These are phyloP conservation scores for Kwoniella europaea DNA, from an alignment of 768 basidiomycete species.

Conservation along the genomic window DNA sequence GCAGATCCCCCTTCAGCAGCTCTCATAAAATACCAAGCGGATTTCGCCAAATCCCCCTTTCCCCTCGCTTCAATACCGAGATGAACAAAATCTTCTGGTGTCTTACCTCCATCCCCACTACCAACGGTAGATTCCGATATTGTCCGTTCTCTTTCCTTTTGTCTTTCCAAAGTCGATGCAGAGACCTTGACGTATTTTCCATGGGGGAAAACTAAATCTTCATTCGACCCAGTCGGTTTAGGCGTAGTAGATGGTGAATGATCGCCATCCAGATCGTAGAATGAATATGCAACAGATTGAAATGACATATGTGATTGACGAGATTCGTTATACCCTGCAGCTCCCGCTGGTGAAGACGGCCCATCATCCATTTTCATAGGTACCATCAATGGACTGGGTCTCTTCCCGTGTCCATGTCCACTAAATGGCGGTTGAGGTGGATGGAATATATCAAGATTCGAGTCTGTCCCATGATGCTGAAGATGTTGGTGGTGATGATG, in stretches of 20 bases:
- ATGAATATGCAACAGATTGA: slow-evolving; percentile 46
- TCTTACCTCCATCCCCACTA: slow-evolving; percentile 8
- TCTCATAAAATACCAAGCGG: slow-evolving; percentile 54
- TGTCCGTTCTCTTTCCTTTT: slow-evolving; percentile 22
- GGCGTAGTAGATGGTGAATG: slow-evolving; percentile 28
- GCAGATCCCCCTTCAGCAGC: slow-evolving; percentile 54
- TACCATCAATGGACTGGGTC: slow-evolving; percentile 29
- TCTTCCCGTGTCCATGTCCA: background rate
- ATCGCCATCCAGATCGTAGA: slow-evolving; percentile 48
- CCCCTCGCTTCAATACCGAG: slow-evolving; percentile 50
- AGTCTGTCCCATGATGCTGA: background rate
- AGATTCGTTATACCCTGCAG: background rate
- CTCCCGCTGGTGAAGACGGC: background rate
- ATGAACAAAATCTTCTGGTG: slow-evolving; percentile 47
- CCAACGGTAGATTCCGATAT: slow-evolving; percentile 19
- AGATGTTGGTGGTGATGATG: background rate
- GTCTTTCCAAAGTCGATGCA: slow-evolving; percentile 27
- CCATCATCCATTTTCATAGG: slow-evolving; percentile 33
- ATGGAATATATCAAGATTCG: background rate
- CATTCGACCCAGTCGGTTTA: slow-evolving; percentile 13
- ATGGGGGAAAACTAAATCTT: slow-evolving; percentile 38
- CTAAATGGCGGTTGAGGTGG: slow-evolving; percentile 18
- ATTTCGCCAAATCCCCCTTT: slow-evolving; percentile 49
- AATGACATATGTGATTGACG: slow-evolving; percentile 41
- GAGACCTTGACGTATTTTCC: slow-evolving; percentile 50